Conservation (phyloP, 164 flowering plant genomes). For the Tinospora cordifolia region DNA sequence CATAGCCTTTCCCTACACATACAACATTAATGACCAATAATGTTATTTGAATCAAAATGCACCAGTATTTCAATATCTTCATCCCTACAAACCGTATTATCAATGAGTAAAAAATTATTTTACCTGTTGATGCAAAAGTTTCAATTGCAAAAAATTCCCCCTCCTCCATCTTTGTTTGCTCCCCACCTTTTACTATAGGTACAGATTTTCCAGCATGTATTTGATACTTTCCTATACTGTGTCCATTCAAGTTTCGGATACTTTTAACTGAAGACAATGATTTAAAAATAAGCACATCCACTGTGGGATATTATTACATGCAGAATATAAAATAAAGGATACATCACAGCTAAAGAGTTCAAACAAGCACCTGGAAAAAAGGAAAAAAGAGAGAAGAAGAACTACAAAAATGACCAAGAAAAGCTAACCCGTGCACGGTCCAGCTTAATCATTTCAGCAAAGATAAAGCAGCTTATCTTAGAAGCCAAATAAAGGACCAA, state of each 20-base stretch:
- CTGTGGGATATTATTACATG: background rate
- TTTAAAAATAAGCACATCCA: too few species aligned
- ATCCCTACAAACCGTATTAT: background rate
- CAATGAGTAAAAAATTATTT: background rate
- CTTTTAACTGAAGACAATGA: slow-evolving; percentile 65
- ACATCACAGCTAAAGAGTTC: background rate
- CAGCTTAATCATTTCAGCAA: background rate
- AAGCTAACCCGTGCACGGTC: background rate
- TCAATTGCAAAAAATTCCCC: slow-evolving; percentile 98
- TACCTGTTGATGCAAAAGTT: slow-evolving; percentile 95
- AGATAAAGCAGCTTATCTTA: too few species aligned
- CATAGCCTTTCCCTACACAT: slow-evolving; percentile 83
- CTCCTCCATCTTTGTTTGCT: slow-evolving; percentile 99
- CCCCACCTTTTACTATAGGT: slow-evolving; percentile 98
- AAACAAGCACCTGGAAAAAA: background rate
- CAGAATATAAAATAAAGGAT: background rate
- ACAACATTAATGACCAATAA: background rate
- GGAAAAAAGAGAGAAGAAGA: too few species aligned
- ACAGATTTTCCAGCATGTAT: slow-evolving; percentile 99
- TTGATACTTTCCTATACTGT: slow-evolving; percentile 89
- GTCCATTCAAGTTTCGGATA: slow-evolving; percentile 93
- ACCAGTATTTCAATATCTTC: background rate
- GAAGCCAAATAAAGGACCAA: too few species aligned
- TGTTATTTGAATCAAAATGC: background rate
- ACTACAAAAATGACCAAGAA: background rate